phyloP scores from a whole-genome alignment of 352 stramenopile genomes.

The Aphanomyces stellatus region DNA sequence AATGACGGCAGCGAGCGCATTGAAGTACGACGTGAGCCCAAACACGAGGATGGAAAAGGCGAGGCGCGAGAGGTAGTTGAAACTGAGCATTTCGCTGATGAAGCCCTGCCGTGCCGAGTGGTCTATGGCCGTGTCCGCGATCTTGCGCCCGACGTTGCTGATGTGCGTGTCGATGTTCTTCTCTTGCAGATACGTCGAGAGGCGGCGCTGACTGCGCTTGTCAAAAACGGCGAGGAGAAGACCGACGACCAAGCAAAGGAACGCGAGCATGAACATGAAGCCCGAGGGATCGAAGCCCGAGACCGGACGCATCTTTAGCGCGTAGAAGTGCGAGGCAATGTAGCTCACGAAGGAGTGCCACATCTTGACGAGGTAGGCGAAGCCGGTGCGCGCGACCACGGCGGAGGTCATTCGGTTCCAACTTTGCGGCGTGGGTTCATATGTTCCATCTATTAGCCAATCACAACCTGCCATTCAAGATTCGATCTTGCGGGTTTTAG shows the following conservation, averaged over 20 bases:
- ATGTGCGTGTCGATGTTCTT: background rate
- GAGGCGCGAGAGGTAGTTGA: slow-evolving; percentile 72
- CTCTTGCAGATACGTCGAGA: slow-evolving; percentile 15
- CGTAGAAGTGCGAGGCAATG: slow-evolving; percentile 78
- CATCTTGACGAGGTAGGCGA: background rate
- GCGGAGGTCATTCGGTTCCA: too few relatives aligned
- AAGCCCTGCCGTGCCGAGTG: slow-evolving; percentile 72
- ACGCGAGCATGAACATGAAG: slow-evolving; percentile 73
- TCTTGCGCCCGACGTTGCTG: slow-evolving; percentile 26
- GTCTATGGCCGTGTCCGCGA: slow-evolving; percentile 60
- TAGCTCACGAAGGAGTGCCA: slow-evolving; percentile 26
- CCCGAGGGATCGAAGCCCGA: slow-evolving; percentile 80
- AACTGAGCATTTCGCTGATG: slow-evolving; percentile 83
- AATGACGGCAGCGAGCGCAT: slow-evolving; percentile 70
- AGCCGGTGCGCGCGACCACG: background rate
- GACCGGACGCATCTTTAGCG: slow-evolving; percentile 69
- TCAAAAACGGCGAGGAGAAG: slow-evolving; percentile 32
- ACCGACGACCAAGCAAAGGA: slow-evolving; percentile 56
- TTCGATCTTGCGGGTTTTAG: too few relatives aligned
- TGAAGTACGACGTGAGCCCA: slow-evolving; percentile 69
- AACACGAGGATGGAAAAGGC: slow-evolving; percentile 71
- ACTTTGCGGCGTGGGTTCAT: too few relatives aligned
- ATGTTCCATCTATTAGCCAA: too few relatives aligned
- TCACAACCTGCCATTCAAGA: background rate
- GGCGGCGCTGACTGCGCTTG: slow-evolving; percentile 2